Evolutionary conservation across 805 yeast species (phyloP).

Genomic region (Yarrowia hollandica): DNA sequence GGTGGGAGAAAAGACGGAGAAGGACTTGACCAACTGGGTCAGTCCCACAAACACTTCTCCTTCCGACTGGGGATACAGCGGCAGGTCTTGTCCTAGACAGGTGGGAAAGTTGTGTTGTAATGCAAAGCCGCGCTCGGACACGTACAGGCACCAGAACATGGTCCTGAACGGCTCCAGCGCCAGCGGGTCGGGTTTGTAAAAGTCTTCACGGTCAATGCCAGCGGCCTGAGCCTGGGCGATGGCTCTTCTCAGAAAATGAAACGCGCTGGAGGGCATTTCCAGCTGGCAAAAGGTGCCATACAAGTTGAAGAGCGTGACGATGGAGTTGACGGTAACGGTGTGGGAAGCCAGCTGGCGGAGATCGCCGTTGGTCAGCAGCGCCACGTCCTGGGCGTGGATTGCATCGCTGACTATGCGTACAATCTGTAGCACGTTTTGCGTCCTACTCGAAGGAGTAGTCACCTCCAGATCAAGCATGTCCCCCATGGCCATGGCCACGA

Average conservation of each 20-base stretch:
- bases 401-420: neutral
- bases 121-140: slow-evolving; percentile 13
- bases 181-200: neutral
- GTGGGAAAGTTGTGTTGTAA: slow-evolving; percentile 12
- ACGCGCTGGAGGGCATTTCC: slow-evolving; percentile 16
- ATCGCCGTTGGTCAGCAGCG: neutral
- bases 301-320: slow-evolving; percentile 2
- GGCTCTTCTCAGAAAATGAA: neutral
- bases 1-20: slow-evolving; percentile 12
- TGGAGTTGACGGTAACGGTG: neutral
- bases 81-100: slow-evolving; percentile 1
- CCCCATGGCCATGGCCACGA: slow-evolving; percentile 20
- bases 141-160: slow-evolving; percentile 22
- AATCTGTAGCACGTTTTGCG: slow-evolving; percentile 15
- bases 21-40: slow-evolving; percentile 8
- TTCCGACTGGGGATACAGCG: slow-evolving; percentile 11
- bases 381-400: neutral
- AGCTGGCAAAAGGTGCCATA: slow-evolving; percentile 16
- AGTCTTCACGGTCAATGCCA: slow-evolving; percentile 2
- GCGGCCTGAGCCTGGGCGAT: slow-evolving; percentile 6
- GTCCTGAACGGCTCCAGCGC: slow-evolving; percentile 10
- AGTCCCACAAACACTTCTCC: slow-evolving; percentile 8
- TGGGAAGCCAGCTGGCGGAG: neutral
- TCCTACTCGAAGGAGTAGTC: neutral
- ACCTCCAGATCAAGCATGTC: slow-evolving; percentile 3